Conservation (phyloP, 73 alveolate genomes). For the Stentor coeruleus region DNA sequence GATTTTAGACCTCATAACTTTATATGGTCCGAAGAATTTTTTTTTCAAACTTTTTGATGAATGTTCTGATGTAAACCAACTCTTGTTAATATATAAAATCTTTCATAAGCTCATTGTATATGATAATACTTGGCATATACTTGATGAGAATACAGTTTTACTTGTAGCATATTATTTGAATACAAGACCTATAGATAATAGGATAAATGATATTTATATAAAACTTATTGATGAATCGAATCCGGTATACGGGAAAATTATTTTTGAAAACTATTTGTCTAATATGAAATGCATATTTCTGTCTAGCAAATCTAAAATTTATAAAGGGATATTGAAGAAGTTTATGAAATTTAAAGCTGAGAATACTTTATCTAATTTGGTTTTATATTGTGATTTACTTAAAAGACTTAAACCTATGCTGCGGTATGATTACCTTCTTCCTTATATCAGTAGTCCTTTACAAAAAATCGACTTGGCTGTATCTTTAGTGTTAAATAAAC, state of each 20-base stretch:
- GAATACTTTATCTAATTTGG: too few species aligned
- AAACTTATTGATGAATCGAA: not conserved
- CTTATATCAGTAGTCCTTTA: too few species aligned
- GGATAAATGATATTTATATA: not conserved
- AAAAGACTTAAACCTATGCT: not conserved
- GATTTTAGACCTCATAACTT: too few species aligned
- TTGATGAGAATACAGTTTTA: not conserved
- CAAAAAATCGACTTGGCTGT: not conserved
- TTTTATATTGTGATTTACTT: not conserved
- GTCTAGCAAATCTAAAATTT: not conserved
- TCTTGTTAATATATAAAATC: too few species aligned
- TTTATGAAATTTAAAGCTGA: not conserved
- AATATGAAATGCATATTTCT: too few species aligned
- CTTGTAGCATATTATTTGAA: not conserved
- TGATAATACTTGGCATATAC: too few species aligned
- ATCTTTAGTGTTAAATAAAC: not conserved
- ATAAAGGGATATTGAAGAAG: not conserved
- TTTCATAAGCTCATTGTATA: too few species aligned
- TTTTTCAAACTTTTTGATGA: too few species aligned
- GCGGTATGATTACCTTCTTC: not conserved
- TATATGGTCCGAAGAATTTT: too few species aligned
- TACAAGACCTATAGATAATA: not conserved
- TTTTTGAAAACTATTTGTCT: not conserved
- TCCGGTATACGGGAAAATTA: too few species aligned
- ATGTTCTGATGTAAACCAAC: too few species aligned